phyloP scores from a whole-genome alignment of 768 basidiomycete species.

The Nevesoporus exiguus region DNA sequence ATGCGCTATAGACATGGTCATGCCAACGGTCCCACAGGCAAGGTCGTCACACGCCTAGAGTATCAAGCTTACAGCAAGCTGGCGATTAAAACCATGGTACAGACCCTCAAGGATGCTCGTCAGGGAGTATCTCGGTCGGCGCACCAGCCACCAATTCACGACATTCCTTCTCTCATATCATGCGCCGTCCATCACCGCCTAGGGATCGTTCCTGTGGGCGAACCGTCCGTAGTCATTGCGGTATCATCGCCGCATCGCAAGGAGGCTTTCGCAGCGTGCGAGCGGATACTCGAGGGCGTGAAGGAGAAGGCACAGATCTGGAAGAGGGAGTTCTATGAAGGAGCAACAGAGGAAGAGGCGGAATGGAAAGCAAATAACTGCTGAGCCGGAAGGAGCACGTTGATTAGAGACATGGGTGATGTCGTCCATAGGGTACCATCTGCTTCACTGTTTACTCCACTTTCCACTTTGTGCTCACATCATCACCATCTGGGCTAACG shows the following conservation, averaged over 20 bases:
- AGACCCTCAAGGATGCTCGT: constrained; percentile 51
- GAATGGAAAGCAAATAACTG: constrained; percentile 65
- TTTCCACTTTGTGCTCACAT: constrained; percentile 69
- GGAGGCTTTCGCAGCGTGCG: constrained; percentile 77
- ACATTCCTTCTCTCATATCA: constrained; percentile 43
- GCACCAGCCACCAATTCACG: constrained; percentile 31
- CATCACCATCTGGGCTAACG: constrained; percentile 75
- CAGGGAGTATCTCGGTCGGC: constrained; percentile 41
- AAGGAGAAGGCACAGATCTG: constrained; percentile 84
- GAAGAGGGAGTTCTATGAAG: constrained; percentile 88
- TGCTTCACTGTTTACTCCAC: constrained; percentile 43
- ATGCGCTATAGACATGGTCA: neutral
- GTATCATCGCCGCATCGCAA: constrained; percentile 82
- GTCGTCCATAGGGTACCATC: constrained; percentile 8
- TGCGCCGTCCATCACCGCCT: constrained; percentile 74
- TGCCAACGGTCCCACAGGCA: constrained; percentile 43
- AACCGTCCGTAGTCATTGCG: constrained; percentile 81
- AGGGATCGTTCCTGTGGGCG: constrained; percentile 72
- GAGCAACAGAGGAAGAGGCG: constrained; percentile 55
- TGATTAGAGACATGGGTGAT: constrained; percentile 3
- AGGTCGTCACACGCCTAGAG: constrained; percentile 66
- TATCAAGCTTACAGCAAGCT: constrained; percentile 83
- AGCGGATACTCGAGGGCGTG: constrained; percentile 80
- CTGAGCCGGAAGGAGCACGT: constrained; percentile 14
- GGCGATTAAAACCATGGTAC: constrained; percentile 72